Evolutionary conservation across 768 basidiomycete species (phyloP).

Genomic region (Antrodiella citrinella): DNA sequence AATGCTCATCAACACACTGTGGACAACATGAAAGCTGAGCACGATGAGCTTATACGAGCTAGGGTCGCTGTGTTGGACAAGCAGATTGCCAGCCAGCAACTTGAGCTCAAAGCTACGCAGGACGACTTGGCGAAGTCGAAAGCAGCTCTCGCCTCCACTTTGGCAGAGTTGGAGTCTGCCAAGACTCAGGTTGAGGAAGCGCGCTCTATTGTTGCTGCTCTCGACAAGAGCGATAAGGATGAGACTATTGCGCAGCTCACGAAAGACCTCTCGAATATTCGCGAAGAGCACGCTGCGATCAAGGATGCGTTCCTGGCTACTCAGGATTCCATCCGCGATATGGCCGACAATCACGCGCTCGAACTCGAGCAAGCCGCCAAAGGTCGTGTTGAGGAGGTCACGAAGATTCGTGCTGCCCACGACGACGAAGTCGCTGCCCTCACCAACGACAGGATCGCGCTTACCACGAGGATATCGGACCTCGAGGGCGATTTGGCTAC

Average conservation of each 20-base stretch:
- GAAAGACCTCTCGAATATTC: conserved; percentile 51
- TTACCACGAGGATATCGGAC: conserved; percentile 58
- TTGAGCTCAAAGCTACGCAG: conserved; percentile 79
- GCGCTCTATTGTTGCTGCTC: conserved; percentile 34
- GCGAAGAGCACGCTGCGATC: conserved; percentile 60
- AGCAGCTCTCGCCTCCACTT: conserved; percentile 40
- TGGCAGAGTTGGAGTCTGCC: conserved; percentile 46
- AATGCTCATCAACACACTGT: conserved; percentile 51
- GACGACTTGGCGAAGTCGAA: conserved; percentile 80
- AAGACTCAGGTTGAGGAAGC: conserved; percentile 61
- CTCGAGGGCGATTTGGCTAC: conserved; percentile 72
- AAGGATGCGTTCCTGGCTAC: conserved; percentile 62
- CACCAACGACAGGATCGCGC: conserved; percentile 52
- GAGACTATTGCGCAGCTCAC: conserved; percentile 48
- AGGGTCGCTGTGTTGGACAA: conserved; percentile 54
- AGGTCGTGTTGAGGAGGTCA: conserved; percentile 62
- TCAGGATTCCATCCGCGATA: conserved; percentile 61
- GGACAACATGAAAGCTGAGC: conserved; percentile 55
- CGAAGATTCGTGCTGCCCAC: conserved; percentile 48
- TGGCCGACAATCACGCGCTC: conserved; percentile 58
- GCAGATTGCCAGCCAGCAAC: conserved; percentile 46
- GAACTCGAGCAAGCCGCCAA: conserved; percentile 75
- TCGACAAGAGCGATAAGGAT: conserved; percentile 36
- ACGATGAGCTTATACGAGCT: conserved; percentile 49
- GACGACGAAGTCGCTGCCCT: conserved; percentile 53